A percentile compares a stretch with the other conserved stretches of the same genome.
phyloP scores from a whole-genome alignment of 2,329 filamentous ascomycete genomes.

The Huntiella omanensis region DNA sequence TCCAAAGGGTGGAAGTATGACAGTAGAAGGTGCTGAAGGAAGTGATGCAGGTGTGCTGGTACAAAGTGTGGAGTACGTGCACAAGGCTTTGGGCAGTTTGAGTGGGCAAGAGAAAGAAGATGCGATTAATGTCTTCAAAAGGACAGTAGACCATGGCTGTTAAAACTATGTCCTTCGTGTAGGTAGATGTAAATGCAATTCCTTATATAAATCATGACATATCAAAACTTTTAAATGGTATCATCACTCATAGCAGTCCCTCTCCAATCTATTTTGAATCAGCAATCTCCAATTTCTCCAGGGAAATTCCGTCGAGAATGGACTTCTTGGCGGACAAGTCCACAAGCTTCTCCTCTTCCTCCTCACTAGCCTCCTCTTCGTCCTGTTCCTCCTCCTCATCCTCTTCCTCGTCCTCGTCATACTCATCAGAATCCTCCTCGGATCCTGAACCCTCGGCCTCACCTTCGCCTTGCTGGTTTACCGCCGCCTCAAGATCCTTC shows the following conservation, averaged over 20 bases:
- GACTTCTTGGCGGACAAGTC: conserved; percentile 11
- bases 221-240: conserved; percentile 13
- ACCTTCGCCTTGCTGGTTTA: conserved; percentile 47
- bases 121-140: background rate
- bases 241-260: conserved; percentile 12
- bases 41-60: conserved; percentile 12
- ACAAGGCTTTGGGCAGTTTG: background rate
- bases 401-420: conserved; percentile 16
- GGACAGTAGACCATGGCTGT: background rate
- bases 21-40: conserved; percentile 32
- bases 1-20: conserved; percentile 51
- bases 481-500: conserved; percentile 80
- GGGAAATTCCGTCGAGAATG: conserved; percentile 13
- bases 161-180: background rate
- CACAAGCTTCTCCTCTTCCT: conserved; percentile 11
- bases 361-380: conserved; percentile 13
- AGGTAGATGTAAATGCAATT: too few relatives aligned
- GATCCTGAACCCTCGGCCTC: conserved; percentile 16
- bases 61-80: conserved; percentile 11
- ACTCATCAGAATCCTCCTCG: conserved; percentile 16
- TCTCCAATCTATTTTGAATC: conserved; percentile 9
- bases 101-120: background rate
- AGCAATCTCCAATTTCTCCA: conserved; percentile 13
- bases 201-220: conserved; percentile 1
- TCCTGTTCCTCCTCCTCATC: conserved; percentile 16